Base-by-base conservation (phyloP, 805 yeast species). In the Lipomyces starkeyi region DNA sequence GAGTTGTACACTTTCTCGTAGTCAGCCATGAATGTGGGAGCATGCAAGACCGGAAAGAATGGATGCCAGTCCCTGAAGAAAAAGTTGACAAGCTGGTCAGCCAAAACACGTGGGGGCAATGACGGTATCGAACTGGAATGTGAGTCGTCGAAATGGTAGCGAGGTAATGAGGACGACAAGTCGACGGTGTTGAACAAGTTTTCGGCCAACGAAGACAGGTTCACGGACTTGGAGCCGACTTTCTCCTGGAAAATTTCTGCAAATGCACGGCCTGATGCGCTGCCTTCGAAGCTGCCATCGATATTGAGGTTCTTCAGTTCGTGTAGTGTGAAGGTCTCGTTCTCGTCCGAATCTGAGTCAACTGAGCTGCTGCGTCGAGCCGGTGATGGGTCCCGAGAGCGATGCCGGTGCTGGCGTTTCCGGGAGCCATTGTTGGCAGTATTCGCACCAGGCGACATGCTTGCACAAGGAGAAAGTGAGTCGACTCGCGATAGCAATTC, bases 31-130 rank as follows among this genome's bases (percentile, higher is more conserved):
- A 93, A 93, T n/a, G 86, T 83, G 56, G 85, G 85, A 70, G 87
- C 86, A 76, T 91, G 91, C 63, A 93, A 75, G 17, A 91, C 82
- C 0, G 97, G 96, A 27, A 88, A 81, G 4, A 86, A 78, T 32
- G 85, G 82, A 35, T 90, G 88, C 97, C 97, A 93, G 66, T 89
- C 88, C 69, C 86, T 87, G 78, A 91, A 92, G 75, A 85, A 93
- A 2, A 86, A 76, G 0, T 89, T 83, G 22, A 90, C 83, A 37
- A 91, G 82, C 32, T 87, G 87, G 77, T 93, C 97, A 65, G 91
- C 77, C 66, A 87, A 86, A 29, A 86, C 76, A 64, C 88, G 83
- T 27, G 88, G 80, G 2, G 86, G 86, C 32, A 87, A 73, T 29
- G 71, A 60, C 22, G 75, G 70, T 34, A 73, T 40, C 35, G 17